Base-by-base conservation (phyloP, 2,329 filamentous ascomycete species). In the Phaeosphaeria sp. region DNA sequence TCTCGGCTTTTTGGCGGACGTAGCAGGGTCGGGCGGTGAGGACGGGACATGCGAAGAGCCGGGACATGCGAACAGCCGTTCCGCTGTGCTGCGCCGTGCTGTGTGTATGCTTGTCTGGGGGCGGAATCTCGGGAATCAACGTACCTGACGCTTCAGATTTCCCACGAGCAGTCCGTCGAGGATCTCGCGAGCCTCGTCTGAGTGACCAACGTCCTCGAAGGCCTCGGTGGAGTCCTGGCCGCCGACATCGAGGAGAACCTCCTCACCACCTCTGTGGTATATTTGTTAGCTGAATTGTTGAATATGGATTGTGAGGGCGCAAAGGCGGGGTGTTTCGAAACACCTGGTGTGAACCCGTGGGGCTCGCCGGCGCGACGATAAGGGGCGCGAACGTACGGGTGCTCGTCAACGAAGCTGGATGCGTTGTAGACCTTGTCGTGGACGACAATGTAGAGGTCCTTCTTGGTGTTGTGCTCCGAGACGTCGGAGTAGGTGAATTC, bases 151-250 rank as follows among this genome's bases (percentile, higher is more conserved):
- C 74, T 77, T 75, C 57, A 78, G 53, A 22, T 43, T 75, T 56
- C 76, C 76, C 36, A 77, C 75, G 24, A 76, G 68, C 66, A 78
- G 62, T 39, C 75, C 75, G 0, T 90, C 88, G 56, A 99, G 88
- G 68, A 96, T 94, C 84, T 98, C 94, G 68, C 95, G 90, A 68
- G 95, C 95, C 85, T 99, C 95, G 80, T 99, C 95, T 74, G 91
- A 96, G 90, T 99, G 95, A 76, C 95, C 95, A 74, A 99, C 95
- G 81, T 99, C 95, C 84, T 99, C 95, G 78, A 99, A 99, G 61
- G 95, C 94, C 83, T 98, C 95, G 72, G 94, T 97, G 74, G 91
- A 91, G 80, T 99, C 95, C 83, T 97, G 93, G 69, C 95, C 95
- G 74, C 86, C 95, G 65, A 98, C 93, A 71, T 99, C 95, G 69